A percentile compares a stretch with the other conserved stretches of the same genome.
phyloP scores from a whole-genome alignment of 371 early-diverging fungal species.

The Mortierella sp. region DNA sequence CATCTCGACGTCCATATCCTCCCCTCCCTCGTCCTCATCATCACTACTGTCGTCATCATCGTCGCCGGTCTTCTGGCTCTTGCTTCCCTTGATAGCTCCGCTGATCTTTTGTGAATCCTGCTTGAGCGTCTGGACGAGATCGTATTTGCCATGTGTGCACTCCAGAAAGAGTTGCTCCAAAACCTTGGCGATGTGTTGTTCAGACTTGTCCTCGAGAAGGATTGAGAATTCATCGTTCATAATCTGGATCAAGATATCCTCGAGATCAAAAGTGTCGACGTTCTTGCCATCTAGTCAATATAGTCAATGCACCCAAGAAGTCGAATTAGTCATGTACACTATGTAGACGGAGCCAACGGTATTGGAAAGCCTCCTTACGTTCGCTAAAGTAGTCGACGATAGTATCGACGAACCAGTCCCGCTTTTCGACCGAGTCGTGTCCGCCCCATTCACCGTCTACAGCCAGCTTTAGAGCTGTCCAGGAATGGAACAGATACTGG shows the following conservation, averaged over 20 bases:
- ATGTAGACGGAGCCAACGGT: background rate
- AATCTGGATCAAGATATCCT: constrained; percentile 69
- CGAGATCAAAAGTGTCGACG: constrained; percentile 69
- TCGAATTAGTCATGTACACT: background rate
- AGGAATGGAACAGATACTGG: constrained; percentile 65
- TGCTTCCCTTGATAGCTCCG: constrained; percentile 39
- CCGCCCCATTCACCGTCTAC: constrained; percentile 89
- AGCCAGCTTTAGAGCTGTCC: constrained; percentile 84
- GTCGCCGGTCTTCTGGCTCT: constrained; percentile 55
- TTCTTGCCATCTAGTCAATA: constrained; percentile 66
- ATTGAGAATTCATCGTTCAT: constrained; percentile 78
- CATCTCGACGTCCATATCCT: constrained; percentile 59
- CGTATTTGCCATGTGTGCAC: constrained; percentile 64
- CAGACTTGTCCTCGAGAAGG: constrained; percentile 73
- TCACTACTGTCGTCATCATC: constrained; percentile 33
- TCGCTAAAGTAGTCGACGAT: constrained; percentile 77
- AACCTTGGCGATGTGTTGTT: constrained; percentile 67
- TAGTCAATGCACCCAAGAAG: background rate
- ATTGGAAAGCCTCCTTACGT: constrained; percentile 54
- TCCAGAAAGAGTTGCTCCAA: constrained; percentile 61
- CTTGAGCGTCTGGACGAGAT: constrained; percentile 63
- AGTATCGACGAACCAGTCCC: constrained; percentile 79
- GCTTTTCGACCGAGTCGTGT: constrained; percentile 75
- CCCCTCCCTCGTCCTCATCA: constrained; percentile 38
- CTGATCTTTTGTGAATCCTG: constrained; percentile 59